phyloP scores from a whole-genome alignment of 331 rosid genomes.

The Phaseolus coccineus region DNA sequence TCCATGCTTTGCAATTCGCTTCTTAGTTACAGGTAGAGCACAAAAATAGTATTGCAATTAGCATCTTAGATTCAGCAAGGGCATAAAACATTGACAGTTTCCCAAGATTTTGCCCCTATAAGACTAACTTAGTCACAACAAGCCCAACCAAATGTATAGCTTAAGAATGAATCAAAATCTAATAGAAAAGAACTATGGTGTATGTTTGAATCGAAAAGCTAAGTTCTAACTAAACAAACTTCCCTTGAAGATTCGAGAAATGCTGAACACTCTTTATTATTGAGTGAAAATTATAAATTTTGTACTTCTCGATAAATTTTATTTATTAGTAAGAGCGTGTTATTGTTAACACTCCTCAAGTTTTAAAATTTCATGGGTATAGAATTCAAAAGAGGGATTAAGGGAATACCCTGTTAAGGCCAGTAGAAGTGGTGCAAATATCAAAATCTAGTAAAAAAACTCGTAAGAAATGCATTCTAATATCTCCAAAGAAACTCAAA shows the following conservation, averaged over 20 bases:
- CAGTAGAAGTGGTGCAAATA: neutral
- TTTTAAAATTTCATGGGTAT: too few species aligned
- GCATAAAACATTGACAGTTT: neutral
- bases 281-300: too few species aligned
- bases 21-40: neutral
- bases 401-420: neutral
- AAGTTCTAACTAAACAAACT: conserved; percentile 1
- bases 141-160: neutral
- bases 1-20: neutral
- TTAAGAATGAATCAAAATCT: neutral
- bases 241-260: neutral
- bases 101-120: neutral
- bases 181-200: neutral
- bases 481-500: neutral
- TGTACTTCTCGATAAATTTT: too few species aligned
- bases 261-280: too few species aligned
- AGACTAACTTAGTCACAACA: neutral
- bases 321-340: too few species aligned
- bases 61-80: neutral
- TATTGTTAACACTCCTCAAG: too few species aligned
- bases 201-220: neutral
- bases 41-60: neutral
- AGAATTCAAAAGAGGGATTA: neutral
- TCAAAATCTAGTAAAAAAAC: conserved; percentile 19
- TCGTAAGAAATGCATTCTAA: neutral